Evolutionary conservation across 805 yeast species (phyloP).

Genomic region (Ogataea glucozyma): DNA sequence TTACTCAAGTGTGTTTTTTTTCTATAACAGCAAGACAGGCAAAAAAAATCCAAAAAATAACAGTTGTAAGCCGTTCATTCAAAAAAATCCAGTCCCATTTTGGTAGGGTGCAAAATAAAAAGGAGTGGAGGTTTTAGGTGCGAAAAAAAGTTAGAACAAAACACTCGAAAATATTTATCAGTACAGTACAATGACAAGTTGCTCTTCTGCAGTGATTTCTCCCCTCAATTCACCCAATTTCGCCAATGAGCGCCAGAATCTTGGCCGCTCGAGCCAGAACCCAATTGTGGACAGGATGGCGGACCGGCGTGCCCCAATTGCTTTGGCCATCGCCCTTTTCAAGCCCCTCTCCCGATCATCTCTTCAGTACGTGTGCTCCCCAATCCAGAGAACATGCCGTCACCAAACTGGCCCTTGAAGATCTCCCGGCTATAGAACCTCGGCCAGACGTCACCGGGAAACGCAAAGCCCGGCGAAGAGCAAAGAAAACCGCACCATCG

Average conservation of each 20-base stretch:
- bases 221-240: no score
- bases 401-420: slow-evolving; percentile 1
- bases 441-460: background rate
- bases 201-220: no score
- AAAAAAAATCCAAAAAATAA: slow-evolving; percentile 3
- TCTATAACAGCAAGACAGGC: slow-evolving; percentile 7
- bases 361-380: background rate
- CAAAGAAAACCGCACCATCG: background rate
- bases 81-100: background rate
- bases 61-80: slow-evolving; percentile 3
- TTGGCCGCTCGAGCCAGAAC: no score
- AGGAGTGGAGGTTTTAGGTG: background rate
- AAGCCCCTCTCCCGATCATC: background rate
- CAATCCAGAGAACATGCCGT: background rate
- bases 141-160: background rate
- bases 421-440: slow-evolving; percentile 3
- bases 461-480: background rate
- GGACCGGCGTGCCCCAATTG: no score
- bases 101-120: background rate
- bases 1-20: background rate
- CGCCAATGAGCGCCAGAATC: no score
- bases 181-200: background rate
- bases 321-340: background rate
- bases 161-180: background rate
- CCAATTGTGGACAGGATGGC: no score